These are phyloP conservation scores for Mallotus repandus DNA, from an alignment of 441 rosid genomes.

Conservation along the genomic window DNA sequence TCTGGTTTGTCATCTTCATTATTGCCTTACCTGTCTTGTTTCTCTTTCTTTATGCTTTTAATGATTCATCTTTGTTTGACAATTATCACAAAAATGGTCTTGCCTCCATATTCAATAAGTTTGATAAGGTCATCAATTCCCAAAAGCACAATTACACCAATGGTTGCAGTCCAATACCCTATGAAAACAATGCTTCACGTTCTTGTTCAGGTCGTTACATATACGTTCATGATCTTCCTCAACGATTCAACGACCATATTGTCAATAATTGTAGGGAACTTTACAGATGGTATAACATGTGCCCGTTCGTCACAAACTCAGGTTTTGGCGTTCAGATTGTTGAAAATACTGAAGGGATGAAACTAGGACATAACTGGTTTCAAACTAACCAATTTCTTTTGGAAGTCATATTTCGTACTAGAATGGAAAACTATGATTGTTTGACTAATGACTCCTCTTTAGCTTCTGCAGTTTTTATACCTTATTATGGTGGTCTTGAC, in stretches of 20 bases:
- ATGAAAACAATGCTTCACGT: no score
- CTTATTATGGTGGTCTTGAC: constrained; percentile 59
- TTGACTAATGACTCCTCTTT: constrained; percentile 47
- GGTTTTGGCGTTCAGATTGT: constrained; percentile 38
- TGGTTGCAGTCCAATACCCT: no score
- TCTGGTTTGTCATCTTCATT: background rate
- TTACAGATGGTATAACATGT: constrained; percentile 38
- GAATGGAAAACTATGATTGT: constrained; percentile 58
- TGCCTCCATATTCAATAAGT: background rate
- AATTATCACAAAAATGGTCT: no score
- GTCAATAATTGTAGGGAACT: constrained; percentile 33
- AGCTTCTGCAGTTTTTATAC: constrained; percentile 65
- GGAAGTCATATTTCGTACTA: constrained; percentile 41
- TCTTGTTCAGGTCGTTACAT: constrained; percentile 29
- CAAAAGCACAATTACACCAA: no score
- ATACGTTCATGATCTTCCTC: constrained; percentile 39
- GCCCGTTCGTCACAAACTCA: constrained; percentile 27
- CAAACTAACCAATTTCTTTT: constrained; percentile 47
- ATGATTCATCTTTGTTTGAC: background rate
- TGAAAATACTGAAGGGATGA: constrained; percentile 1
- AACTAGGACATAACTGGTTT: constrained; percentile 26
- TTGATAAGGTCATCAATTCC: constrained; percentile 7
- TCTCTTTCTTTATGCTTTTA: background rate
- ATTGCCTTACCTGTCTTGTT: background rate
- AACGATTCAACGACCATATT: constrained; percentile 37